Evolutionary conservation across 768 basidiomycete species (phyloP).

Genomic region (Lenzites betulinus): DNA sequence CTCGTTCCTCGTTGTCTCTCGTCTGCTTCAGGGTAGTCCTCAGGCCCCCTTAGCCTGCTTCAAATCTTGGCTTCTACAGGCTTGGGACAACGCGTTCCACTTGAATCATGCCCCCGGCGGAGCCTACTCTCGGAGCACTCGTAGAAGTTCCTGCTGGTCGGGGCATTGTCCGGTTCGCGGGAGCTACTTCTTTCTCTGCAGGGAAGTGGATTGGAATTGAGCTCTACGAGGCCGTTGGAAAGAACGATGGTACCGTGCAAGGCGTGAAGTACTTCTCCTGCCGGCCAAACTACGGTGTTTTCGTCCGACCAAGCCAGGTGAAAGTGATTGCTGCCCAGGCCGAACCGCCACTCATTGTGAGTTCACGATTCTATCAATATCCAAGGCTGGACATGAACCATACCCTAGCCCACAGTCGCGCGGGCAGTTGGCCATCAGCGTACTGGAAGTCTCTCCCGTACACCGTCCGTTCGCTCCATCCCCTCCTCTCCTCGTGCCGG

Average conservation of each 20-base stretch:
- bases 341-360: slow-evolving; percentile 22
- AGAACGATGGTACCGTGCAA: slow-evolving; percentile 92
- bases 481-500: slow-evolving; percentile 57
- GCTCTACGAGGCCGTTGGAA: slow-evolving; percentile 78
- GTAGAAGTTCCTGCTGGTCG: slow-evolving; percentile 81
- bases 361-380: background rate
- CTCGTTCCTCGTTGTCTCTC: no score
- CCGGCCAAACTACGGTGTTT: slow-evolving; percentile 77
- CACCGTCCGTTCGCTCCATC: slow-evolving; percentile 25
- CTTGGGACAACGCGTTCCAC: no score
- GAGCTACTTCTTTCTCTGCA: slow-evolving; percentile 76
- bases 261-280: slow-evolving; percentile 84
- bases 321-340: slow-evolving; percentile 45
- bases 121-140: slow-evolving; percentile 65
- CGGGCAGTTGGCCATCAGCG: slow-evolving; percentile 59
- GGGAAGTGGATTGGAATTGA: slow-evolving; percentile 98
- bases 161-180: slow-evolving; percentile 86
- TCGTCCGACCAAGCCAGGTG: slow-evolving; percentile 86
- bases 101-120: slow-evolving; percentile 37
- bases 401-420: slow-evolving; percentile 19
- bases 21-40: background rate
- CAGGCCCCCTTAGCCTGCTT: background rate
- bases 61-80: background rate
- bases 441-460: slow-evolving; percentile 44
- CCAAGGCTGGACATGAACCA: background rate